Percentiles rank a stretch among this genome's conserved stretches.
phyloP scores from a whole-genome alignment of 2,329 filamentous ascomycete genomes.

The Talaromyces sp. region DNA sequence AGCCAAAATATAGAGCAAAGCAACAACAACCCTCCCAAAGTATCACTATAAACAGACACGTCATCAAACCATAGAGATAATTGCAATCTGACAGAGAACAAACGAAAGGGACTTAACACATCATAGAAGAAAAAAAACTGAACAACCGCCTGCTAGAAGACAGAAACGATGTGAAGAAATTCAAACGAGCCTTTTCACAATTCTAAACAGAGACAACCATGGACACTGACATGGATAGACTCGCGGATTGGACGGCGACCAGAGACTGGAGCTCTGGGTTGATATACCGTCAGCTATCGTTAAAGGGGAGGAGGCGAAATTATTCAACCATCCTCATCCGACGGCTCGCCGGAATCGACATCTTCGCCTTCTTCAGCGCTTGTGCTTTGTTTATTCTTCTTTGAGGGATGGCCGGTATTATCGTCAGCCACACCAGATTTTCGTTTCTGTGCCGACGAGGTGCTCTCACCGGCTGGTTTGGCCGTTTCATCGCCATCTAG shows the following conservation, averaged over 20 bases:
- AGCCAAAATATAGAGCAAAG: constrained; percentile 12
- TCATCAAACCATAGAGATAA: constrained; percentile 19
- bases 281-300: constrained; percentile 3
- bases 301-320: not conserved
- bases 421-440: constrained; percentile 48
- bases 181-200: constrained; percentile 15
- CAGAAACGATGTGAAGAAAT: constrained; percentile 23
- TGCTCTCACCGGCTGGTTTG: constrained; percentile 33
- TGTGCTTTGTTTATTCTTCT: constrained; percentile 53
- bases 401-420: constrained; percentile 41
- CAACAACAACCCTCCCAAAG: constrained; percentile 19
- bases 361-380: constrained; percentile 53
- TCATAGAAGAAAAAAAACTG: constrained; percentile 6
- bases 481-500: constrained; percentile 29
- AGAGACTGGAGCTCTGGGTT: constrained; percentile 10
- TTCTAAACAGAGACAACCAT: constrained; percentile 7
- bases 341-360: constrained; percentile 44
- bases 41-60: constrained; percentile 28
- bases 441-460: constrained; percentile 46
- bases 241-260: not conserved
- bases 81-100: constrained; percentile 11
- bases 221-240: not conserved
- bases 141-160: constrained; percentile 33
- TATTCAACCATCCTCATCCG: constrained; percentile 49
- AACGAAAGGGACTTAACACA: constrained; percentile 15